A percentile compares a stretch with the other conserved stretches of the same genome.
Evolutionary conservation across 2,329 filamentous ascomycete genomes (phyloP).

Genomic region (Parastagonospora avenae): DNA sequence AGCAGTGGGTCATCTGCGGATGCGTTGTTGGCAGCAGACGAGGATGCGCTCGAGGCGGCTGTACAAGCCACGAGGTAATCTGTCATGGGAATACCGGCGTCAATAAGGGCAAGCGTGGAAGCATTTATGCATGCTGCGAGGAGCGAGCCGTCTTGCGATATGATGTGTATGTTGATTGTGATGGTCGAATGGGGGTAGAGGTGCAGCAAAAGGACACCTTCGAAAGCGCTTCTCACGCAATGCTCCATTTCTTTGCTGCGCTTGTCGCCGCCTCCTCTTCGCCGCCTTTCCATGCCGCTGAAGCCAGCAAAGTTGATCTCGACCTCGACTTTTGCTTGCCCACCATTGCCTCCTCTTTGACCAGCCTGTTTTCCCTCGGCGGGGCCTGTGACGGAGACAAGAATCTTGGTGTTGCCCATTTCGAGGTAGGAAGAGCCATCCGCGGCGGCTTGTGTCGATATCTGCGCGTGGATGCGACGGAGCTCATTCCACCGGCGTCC

Average conservation of each 20-base stretch:
- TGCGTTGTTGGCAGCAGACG: conserved; percentile 59
- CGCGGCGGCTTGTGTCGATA: conserved; percentile 88
- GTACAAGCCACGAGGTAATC: conserved; percentile 91
- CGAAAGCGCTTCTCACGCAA: conserved; percentile 77
- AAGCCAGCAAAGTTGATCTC: conserved; percentile 88
- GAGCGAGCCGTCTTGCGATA: conserved; percentile 87
- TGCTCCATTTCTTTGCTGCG: conserved; percentile 80
- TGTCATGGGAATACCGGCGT: conserved; percentile 93
- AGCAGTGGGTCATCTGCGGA: conserved; percentile 76
- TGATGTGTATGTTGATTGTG: conserved; percentile 79
- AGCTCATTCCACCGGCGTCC: conserved; percentile 98
- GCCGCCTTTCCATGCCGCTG: conserved; percentile 79
- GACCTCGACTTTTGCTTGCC: conserved; percentile 73
- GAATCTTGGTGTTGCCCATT: conserved; percentile 96
- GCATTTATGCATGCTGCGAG: conserved; percentile 92
- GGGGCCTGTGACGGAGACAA: conserved; percentile 89
- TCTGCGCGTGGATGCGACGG: conserved; percentile 83
- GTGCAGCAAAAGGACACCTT: conserved; percentile 79
- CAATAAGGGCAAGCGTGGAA: conserved; percentile 85
- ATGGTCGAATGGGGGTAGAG: conserved; percentile 90
- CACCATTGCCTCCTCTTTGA: conserved; percentile 52
- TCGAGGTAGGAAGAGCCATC: conserved; percentile 94
- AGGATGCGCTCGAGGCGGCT: conserved; percentile 74
- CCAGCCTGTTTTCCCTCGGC: conserved; percentile 67
- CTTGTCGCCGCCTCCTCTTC: conserved; percentile 62